These are phyloP conservation scores for Phytophthora pisi DNA, from an alignment of 352 stramenopile genomes.

Conservation along the genomic window DNA sequence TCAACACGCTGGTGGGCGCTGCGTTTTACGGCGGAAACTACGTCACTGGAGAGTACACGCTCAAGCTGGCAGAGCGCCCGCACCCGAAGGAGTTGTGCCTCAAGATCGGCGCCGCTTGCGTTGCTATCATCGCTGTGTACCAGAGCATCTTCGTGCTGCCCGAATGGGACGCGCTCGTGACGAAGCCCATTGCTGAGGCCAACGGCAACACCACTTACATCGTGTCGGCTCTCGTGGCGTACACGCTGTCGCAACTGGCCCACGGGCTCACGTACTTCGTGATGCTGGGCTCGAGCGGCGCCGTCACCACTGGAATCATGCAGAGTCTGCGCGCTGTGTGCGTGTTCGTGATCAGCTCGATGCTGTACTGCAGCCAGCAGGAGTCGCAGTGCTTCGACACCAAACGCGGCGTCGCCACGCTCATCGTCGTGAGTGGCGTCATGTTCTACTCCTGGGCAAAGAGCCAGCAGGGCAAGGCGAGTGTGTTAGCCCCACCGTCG, in stretches of 20 bases:
- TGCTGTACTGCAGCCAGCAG: constrained; percentile 85
- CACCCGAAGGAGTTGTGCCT: constrained; percentile 81
- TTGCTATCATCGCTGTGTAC: constrained; percentile 79
- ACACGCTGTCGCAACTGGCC: constrained; percentile 82
- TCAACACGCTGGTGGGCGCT: constrained; percentile 82
- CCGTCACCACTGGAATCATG: constrained; percentile 88
- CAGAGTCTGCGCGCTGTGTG: constrained; percentile 87
- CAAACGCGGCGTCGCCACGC: constrained; percentile 79
- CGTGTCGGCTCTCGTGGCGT: constrained; percentile 61
- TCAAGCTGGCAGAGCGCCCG: constrained; percentile 77
- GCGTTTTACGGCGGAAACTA: constrained; percentile 90
- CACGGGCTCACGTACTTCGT: constrained; percentile 88
- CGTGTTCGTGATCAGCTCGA: constrained; percentile 83
- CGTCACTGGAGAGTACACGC: constrained; percentile 81
- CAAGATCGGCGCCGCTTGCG: constrained; percentile 76
- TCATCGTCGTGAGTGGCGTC: constrained; percentile 80
- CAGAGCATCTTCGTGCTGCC: constrained; percentile 84
- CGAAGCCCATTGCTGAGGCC: constrained; percentile 74
- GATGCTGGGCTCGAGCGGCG: constrained; percentile 79
- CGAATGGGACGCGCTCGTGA: constrained; percentile 75
- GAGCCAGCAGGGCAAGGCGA: constrained; percentile 52
- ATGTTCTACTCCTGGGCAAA: constrained; percentile 90
- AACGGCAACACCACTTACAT: constrained; percentile 72
- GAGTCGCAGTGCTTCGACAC: constrained; percentile 89
- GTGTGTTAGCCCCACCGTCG: constrained; percentile 22